A percentile compares a stretch with the other conserved stretches of the same genome.
Evolutionary conservation across 1,139 yeast genomes (phyloP).

Genomic region (Candida smagusa): DNA sequence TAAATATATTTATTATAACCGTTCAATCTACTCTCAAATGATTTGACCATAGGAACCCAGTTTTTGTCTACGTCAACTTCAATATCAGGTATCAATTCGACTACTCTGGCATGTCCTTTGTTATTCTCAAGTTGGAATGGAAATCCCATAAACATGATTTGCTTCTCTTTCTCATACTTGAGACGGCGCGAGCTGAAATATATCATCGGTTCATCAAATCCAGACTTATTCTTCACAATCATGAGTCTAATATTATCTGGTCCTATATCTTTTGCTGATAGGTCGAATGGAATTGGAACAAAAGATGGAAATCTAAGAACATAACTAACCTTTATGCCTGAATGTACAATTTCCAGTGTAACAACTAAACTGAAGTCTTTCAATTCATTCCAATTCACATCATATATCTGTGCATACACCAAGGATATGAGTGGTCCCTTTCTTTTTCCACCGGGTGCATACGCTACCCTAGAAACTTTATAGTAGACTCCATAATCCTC

Average conservation of each 20-base stretch:
- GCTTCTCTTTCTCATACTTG: conserved; percentile 8
- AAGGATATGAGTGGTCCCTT: conserved; percentile 33
- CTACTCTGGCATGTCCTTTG: conserved; percentile 24
- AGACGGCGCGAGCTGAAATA: conserved; percentile 32
- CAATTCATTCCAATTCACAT: conserved; percentile 46
- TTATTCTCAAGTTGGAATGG: conserved; percentile 40
- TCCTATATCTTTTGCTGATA: conserved; percentile 24
- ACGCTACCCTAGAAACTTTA: conserved; percentile 33
- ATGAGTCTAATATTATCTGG: conserved; percentile 43
- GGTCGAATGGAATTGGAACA: conserved; percentile 29
- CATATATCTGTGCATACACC: conserved; percentile 45
- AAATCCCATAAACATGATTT: conserved; percentile 32
- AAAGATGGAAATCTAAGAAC: conserved; percentile 26
- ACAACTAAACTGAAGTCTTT: conserved; percentile 28
- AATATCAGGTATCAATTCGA: no score
- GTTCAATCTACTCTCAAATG: conserved; percentile 20
- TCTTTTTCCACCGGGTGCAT: conserved; percentile 26
- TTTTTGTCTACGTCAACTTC: conserved; percentile 5
- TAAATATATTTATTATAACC: conserved; percentile 26
- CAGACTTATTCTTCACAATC: conserved; percentile 25
- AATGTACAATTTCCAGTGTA: conserved; percentile 18
- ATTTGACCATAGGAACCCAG: conserved; percentile 11
- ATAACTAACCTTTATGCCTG: background rate
- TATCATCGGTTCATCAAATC: conserved; percentile 35
- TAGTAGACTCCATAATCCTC: conserved; percentile 39